Evolutionary conservation across 305 asterid species (phyloP), one percentile per base, ranked within the genome.

Genomic region (Caryopteris hybrid): DNA sequence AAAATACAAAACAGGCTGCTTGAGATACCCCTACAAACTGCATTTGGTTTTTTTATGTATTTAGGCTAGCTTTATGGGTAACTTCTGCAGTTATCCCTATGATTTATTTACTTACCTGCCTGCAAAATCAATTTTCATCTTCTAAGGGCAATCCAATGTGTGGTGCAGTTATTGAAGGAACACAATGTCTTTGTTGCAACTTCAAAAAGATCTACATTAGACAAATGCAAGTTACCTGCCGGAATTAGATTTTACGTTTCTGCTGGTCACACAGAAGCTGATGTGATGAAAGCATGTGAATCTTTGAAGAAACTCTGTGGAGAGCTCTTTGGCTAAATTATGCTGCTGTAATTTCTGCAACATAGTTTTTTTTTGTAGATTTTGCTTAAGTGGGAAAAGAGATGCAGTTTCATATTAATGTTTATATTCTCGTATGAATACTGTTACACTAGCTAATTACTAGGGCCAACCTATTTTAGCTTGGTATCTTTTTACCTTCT

Each of bases 191-290:
- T 90, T 52, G 80, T 92, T 39, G 85, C 81, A 18, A 78, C 89
- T 59, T 83, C 97, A 36, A 92, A 77, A 78, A 74, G 96, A 81
- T 86, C 98, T 12, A 82, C 78, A 7, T 73, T 89, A 12, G 96
- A 92, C 80, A 89, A 86, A 78, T 92, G 98, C 86, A 83, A 80
- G 33, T 74, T 88, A 66, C 95, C 93, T 4, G 82, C 74, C 14
- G 97, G 95, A 60, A 82, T 91, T 47, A 84, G 87, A 68, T 66
- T 87, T 63, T 81, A 64, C 38, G 84, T 81, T 17, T 91, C 95
- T 47, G 91, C 97, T 53, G 92, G 78, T 47, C 98, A 92, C 74
- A 69, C 92, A 27, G 84, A 86, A 66, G 63, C 81, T 0, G 96
- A 92, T 84, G 50, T 89, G 61, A 74, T 29, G 65, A 86, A 86